Conservation (phyloP, 805 yeast genomes). For the Kuraishia piskuri region DNA sequence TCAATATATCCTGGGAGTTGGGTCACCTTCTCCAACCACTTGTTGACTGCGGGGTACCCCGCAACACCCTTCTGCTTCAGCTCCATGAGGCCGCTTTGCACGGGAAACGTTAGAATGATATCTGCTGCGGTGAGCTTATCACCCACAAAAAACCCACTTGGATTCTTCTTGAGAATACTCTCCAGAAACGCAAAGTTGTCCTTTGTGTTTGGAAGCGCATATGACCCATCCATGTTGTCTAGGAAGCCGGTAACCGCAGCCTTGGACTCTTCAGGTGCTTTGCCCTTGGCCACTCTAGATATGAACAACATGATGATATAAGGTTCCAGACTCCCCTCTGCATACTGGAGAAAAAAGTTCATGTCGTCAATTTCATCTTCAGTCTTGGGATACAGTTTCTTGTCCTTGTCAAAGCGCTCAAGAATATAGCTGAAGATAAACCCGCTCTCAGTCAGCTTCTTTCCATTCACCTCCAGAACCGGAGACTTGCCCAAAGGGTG, state of each 20-base stretch:
- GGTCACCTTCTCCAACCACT: background rate
- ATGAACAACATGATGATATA: background rate
- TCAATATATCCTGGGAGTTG: background rate
- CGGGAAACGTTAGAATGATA: slow-evolving; percentile 29
- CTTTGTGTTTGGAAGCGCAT: slow-evolving; percentile 37
- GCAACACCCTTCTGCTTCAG: background rate
- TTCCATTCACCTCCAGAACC: slow-evolving; percentile 36
- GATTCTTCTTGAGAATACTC: slow-evolving; percentile 22
- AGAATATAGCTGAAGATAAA: slow-evolving; percentile 45
- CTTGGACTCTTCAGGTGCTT: slow-evolving; percentile 41
- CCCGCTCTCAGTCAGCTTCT: slow-evolving; percentile 51
- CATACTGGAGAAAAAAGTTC: slow-evolving; percentile 44
- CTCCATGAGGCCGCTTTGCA: background rate
- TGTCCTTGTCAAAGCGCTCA: slow-evolving; percentile 34
- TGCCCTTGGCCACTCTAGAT: slow-evolving; percentile 13
- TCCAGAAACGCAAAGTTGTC: slow-evolving; percentile 33
- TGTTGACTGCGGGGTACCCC: background rate
- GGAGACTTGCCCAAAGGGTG: slow-evolving; percentile 65
- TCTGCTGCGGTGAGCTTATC: slow-evolving; percentile 47
- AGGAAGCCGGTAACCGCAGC: slow-evolving; percentile 33
- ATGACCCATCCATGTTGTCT: slow-evolving; percentile 38
- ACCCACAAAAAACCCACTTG: slow-evolving; percentile 36
- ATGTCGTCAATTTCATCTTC: slow-evolving; percentile 33
- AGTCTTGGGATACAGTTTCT: slow-evolving; percentile 27
- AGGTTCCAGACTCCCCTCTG: slow-evolving; percentile 56